Conservation (phyloP, 192 early-diverging fungal species). For the Rhizoclosmatium sp. region DNA sequence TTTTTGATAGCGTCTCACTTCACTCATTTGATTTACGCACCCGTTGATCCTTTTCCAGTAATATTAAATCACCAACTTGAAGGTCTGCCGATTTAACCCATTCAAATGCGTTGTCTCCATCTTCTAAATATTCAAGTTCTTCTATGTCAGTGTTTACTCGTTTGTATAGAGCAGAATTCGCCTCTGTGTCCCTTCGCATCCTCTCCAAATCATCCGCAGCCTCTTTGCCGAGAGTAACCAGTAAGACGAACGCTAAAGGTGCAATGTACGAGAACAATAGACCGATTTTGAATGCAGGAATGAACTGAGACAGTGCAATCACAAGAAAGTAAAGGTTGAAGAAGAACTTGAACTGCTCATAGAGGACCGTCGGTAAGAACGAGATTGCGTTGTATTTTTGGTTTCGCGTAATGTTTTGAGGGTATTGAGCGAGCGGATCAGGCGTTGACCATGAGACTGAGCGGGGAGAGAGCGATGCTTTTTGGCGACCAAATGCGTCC, state of each 20-base stretch:
- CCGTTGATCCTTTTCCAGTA: slow-evolving; percentile 86
- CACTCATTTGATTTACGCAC: slow-evolving; percentile 40
- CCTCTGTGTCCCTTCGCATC: slow-evolving; percentile 63
- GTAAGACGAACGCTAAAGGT: slow-evolving; percentile 90
- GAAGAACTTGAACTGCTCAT: slow-evolving; percentile 96
- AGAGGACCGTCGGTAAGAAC: slow-evolving; percentile 92
- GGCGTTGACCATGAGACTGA: background rate
- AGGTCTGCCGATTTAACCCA: slow-evolving; percentile 63
- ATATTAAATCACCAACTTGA: slow-evolving; percentile 86
- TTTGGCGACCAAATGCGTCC: background rate
- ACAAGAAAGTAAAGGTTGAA: slow-evolving; percentile 96
- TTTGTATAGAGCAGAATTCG: slow-evolving; percentile 86
- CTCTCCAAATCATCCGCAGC: slow-evolving; percentile 88
- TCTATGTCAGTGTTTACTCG: slow-evolving; percentile 25
- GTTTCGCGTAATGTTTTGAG: slow-evolving; percentile 86
- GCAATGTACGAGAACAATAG: slow-evolving; percentile 92
- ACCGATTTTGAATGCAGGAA: slow-evolving; percentile 85
- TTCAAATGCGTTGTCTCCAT: slow-evolving; percentile 28
- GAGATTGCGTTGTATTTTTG: slow-evolving; percentile 92
- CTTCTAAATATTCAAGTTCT: background rate
- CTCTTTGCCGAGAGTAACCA: slow-evolving; percentile 92
- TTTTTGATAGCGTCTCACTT: too few species aligned
- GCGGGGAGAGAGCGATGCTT: background rate
- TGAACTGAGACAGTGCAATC: slow-evolving; percentile 91
- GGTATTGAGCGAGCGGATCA: background rate